phyloP scores from a whole-genome alignment of 768 basidiomycete species.

The Amyloporia xantha region DNA sequence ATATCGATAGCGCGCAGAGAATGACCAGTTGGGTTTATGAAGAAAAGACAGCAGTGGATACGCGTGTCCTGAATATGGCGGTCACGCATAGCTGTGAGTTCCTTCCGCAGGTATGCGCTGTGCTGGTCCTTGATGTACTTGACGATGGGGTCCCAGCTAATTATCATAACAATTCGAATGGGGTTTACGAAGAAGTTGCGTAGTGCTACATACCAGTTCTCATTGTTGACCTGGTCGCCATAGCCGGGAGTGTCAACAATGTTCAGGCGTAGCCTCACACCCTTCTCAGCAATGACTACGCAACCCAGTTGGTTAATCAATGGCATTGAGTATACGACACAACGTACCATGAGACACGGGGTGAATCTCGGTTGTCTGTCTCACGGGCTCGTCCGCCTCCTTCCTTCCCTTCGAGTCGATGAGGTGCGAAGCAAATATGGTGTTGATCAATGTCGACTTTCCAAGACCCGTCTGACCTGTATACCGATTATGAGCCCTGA shows the following conservation, averaged over 20 bases:
- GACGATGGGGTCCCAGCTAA: conserved; percentile 96
- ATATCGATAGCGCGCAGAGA: conserved; percentile 94
- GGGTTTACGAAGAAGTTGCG: too few relatives aligned
- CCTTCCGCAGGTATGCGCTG: conserved; percentile 97
- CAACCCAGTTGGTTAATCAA: background rate
- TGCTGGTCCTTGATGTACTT: conserved; percentile 99
- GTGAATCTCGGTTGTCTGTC: conserved; percentile 97
- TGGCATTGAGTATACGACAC: background rate
- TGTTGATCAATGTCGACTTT: conserved; percentile 98
- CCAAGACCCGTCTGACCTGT: conserved; percentile 95
- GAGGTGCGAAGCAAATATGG: conserved; percentile 97
- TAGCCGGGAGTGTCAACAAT: conserved; percentile 99
- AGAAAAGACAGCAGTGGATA: conserved; percentile 97
- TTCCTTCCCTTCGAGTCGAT: conserved; percentile 96
- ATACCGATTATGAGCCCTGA: too few relatives aligned
- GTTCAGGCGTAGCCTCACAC: conserved; percentile 89
- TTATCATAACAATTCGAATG: conserved; percentile 1
- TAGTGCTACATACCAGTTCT: conserved; percentile 71
- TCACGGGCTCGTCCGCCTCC: conserved; percentile 79
- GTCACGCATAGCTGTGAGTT: conserved; percentile 97
- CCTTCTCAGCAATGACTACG: conserved; percentile 92
- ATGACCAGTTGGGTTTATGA: conserved; percentile 99
- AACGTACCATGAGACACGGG: conserved; percentile 80
- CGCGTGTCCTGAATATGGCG: conserved; percentile 97
- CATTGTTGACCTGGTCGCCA: conserved; percentile 98